A percentile compares a stretch with the other conserved stretches of the same genome.
phyloP scores from a whole-genome alignment of 2,329 filamentous ascomycete genomes.

The Thyridium curvatum region DNA sequence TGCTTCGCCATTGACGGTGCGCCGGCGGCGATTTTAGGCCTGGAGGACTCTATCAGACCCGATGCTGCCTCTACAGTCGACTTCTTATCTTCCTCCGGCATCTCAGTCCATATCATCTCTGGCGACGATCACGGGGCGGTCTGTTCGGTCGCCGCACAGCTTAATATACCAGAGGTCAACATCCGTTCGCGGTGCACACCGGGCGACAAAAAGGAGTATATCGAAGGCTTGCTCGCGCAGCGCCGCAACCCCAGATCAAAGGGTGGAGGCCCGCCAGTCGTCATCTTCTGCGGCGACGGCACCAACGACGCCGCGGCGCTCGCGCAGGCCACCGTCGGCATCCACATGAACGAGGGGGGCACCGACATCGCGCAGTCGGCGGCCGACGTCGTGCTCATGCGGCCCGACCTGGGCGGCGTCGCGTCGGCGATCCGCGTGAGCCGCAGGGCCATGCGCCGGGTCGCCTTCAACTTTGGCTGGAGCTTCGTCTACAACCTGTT shows the following conservation, averaged over 20 bases:
- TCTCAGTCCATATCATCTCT: constrained; percentile 42
- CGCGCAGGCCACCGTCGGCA: constrained; percentile 62
- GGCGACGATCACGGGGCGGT: constrained; percentile 50
- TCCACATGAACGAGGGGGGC: constrained; percentile 55
- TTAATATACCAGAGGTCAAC: constrained; percentile 30
- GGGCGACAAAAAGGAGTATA: constrained; percentile 37
- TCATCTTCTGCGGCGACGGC: constrained; percentile 71
- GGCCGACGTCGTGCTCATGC: constrained; percentile 64
- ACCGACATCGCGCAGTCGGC: constrained; percentile 61
- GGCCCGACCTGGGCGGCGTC: constrained; percentile 47
- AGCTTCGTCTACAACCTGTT: constrained; percentile 63
- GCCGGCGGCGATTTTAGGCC: constrained; percentile 34
- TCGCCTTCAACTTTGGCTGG: constrained; percentile 66
- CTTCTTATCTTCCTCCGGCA: constrained; percentile 25
- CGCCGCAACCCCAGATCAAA: constrained; percentile 1
- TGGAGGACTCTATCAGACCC: constrained; percentile 37
- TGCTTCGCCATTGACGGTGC: constrained; percentile 34
- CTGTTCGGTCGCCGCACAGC: constrained; percentile 24
- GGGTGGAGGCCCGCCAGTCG: constrained; percentile 22
- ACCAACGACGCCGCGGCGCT: constrained; percentile 74
- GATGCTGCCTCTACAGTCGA: constrained; percentile 30
- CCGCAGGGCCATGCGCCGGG: constrained; percentile 35
- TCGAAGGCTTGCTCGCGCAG: constrained; percentile 26
- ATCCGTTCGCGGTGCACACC: constrained; percentile 36
- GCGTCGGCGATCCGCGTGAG: constrained; percentile 51